Evolutionary conservation across 1,139 yeast genomes (phyloP), one percentile per base, ranked within the genome.

Genomic region (Yamadazyma diddensiae): DNA sequence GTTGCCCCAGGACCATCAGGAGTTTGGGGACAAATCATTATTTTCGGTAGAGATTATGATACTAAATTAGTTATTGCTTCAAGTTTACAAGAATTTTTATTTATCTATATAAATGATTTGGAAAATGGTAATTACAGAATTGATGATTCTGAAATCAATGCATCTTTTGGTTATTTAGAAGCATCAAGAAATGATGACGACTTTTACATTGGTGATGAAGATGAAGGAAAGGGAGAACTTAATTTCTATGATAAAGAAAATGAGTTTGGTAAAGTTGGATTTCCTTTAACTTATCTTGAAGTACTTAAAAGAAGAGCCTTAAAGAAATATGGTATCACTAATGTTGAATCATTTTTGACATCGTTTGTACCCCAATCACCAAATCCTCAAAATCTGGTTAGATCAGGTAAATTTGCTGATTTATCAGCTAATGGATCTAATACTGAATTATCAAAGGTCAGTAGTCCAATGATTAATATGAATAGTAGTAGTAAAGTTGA

Each of bases 21-120:
- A 28, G 55, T 55, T 41, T 68, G 77, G 71, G 84, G 85, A 15
- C 85, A 79, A 53, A 59, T 79, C 12, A 78, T 79, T 36, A 54
- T 77, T 26, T 79, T 73, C 51, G 85, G 85, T 12, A 70, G 82
- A 46, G 84, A 79, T 43, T 77, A 61, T 47, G 83, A 79, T 53
- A 73, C 80, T 31, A 78, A 77, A 47, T 59, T 73, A 40, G 82
- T 78, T 19, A 57, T 78, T 41, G 82, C 82, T 4, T 49, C 62
- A n/a, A 62, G 65, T 30, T 77, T 79, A 55, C 70, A 71, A 24
- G 81, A 77, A 40, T 78, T 78, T 43, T 51, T 79, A 29, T 67
- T 67, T 42, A 60, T 57, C 22, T 65, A 65, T 34, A 69, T 69
- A 6, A 61, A 59, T 23, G 82, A 76, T 51, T 62, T 76, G 38